phyloP scores from a whole-genome alignment of 257 asterid genomes.

The Solanum verrucosum region DNA sequence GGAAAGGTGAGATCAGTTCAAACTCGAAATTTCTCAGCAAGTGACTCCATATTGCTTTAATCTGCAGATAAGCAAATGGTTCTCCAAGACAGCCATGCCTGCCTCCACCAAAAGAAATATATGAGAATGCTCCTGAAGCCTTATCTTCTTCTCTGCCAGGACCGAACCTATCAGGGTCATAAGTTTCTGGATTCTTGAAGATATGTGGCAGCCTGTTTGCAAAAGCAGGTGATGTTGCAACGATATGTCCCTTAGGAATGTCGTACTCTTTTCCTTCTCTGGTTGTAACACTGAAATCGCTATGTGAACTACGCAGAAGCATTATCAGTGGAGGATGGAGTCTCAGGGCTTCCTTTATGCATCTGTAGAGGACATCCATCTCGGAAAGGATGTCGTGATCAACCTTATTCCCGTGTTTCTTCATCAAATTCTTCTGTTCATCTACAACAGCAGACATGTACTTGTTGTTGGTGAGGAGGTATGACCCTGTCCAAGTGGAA shows the following conservation, averaged over 20 bases:
- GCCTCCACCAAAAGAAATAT: conserved; percentile 92
- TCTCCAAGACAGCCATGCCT: conserved; percentile 95
- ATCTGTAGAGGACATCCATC: conserved; percentile 77
- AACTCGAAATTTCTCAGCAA: conserved; percentile 70
- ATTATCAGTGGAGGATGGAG: conserved; percentile 94
- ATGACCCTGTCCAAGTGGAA: conserved; percentile 90
- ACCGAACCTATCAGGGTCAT: conserved; percentile 79
- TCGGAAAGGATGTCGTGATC: conserved; percentile 81
- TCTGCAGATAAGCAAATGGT: conserved; percentile 92
- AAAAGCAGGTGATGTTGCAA: conserved; percentile 22
- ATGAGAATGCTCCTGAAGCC: conserved; percentile 84
- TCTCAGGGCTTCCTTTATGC: conserved; percentile 85
- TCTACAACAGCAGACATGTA: conserved; percentile 66
- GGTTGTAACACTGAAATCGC: conserved; percentile 69
- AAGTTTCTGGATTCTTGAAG: conserved; percentile 61
- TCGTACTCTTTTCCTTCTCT: conserved; percentile 72
- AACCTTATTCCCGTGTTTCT: conserved; percentile 59
- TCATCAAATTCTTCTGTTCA: conserved; percentile 63
- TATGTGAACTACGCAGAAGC: conserved; percentile 85
- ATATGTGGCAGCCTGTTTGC: conserved; percentile 42
- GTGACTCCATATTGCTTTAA: conserved; percentile 95
- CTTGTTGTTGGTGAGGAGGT: conserved; percentile 70
- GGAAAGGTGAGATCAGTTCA: conserved; percentile 43
- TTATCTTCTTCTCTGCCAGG: conserved; percentile 92
- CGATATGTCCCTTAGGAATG: conserved; percentile 31